phyloP scores from a whole-genome alignment of 2,329 filamentous ascomycete genomes.

The Alternaria panax region DNA sequence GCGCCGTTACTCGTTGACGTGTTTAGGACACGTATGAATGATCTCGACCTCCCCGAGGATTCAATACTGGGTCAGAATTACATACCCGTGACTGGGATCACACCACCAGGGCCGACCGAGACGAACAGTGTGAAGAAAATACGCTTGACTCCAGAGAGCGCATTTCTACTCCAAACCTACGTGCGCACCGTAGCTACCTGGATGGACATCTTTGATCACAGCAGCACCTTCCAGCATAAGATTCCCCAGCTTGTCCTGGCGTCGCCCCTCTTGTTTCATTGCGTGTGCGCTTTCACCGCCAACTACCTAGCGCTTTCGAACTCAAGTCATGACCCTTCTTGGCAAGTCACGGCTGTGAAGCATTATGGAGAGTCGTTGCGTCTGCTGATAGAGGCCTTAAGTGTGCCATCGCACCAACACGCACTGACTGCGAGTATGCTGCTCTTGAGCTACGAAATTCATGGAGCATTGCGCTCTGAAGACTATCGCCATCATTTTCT shows the following conservation, averaged over 20 bases:
- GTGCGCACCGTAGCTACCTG: constrained; percentile 43
- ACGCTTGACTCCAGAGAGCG: constrained; percentile 38
- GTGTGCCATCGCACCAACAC: constrained; percentile 36
- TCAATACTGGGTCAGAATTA: constrained; percentile 18
- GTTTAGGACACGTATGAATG: constrained; percentile 35
- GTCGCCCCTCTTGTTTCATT: constrained; percentile 44
- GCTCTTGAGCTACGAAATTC: constrained; percentile 45
- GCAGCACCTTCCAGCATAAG: constrained; percentile 39
- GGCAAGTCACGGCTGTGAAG: constrained; percentile 37
- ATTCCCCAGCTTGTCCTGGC: constrained; percentile 37
- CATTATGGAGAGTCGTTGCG: constrained; percentile 44
- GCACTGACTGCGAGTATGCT: constrained; percentile 45
- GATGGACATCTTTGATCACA: constrained; percentile 47
- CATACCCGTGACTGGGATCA: constrained; percentile 15
- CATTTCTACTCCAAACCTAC: constrained; percentile 43
- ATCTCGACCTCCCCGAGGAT: constrained; percentile 27
- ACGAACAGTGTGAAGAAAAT: constrained; percentile 11
- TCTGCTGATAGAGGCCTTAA: constrained; percentile 39
- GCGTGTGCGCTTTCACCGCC: constrained; percentile 46
- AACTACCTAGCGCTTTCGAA: constrained; percentile 43
- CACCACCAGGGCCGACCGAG: constrained; percentile 17
- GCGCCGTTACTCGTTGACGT: constrained; percentile 27
- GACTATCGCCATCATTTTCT: constrained; percentile 43
- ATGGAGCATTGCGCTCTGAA: constrained; percentile 36
- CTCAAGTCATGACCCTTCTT: constrained; percentile 32